Evolutionary conservation across 2,329 filamentous ascomycete genomes (phyloP), one percentile per base, ranked within the genome.

Genomic region (Aspergillus intermedius): DNA sequence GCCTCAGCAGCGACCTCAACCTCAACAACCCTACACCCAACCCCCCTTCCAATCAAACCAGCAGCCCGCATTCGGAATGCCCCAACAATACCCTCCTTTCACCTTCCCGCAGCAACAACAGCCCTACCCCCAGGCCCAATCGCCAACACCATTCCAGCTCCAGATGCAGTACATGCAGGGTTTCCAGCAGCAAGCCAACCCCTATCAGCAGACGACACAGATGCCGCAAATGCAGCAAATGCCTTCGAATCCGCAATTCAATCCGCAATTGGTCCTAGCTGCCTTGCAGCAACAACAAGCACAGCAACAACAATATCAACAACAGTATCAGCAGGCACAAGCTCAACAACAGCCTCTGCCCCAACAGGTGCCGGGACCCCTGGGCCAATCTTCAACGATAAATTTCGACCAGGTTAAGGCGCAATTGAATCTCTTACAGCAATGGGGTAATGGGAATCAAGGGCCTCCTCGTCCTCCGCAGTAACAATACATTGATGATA

Each of bases 251-350:
- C 69, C 76, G 8, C 79, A 79, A 55, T 74, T 82, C 50, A 83
- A 82, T 54, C 81, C 81, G 3, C 25, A 30, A 30, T 74, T 77
- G 1, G 77, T 84, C 60, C 72, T 83, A 49, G 74, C 77, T 54
- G 61, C 62, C 17, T 46, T 71, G 37, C 74, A 75, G 48, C 67
- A 73, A 39, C 70, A 72, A 46, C 67, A 70, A 45, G 71, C 72
- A 51, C 68, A 66, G 23, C 61, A 64, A 35, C 62, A 61, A 22
- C 55, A 59, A 17, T 52, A 59, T 15, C 57, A 60, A 45, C 55
- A 64, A 17, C 54, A 58, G 17, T 60, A 60, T 48, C 62, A 63
- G 49, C 46, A 54, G 2, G 9, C 25, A 12, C 25, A 30, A n/a
- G 52, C 58, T 22, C 57, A 60, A 43, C 55, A 64, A 10, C 53